phyloP scores from a whole-genome alignment of 106 monocot genomes.

The Iris macrosiphon region DNA sequence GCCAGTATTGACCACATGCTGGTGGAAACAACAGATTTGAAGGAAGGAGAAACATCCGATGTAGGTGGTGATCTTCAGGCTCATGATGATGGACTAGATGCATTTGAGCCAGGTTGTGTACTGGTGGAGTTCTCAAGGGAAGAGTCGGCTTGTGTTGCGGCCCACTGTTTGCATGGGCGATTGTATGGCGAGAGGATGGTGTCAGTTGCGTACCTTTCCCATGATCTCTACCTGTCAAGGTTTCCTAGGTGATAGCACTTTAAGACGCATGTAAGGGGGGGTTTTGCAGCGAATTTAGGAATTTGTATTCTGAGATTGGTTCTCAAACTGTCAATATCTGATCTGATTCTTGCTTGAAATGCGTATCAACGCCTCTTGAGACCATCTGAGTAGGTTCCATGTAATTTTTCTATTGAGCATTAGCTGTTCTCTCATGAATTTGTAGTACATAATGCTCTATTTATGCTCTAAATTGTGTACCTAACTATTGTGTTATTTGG shows the following conservation, averaged over 20 bases:
- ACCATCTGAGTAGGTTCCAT: no score
- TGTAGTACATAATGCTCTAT: no score
- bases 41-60: background rate
- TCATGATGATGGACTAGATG: background rate
- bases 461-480: no score
- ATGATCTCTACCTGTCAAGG: constrained; percentile 38
- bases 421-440: no score
- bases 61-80: constrained; percentile 7
- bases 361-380: no score
- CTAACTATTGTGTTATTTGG: no score
- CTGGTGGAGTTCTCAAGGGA: constrained; percentile 82
- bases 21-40: background rate
- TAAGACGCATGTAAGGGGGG: no score
- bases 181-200: constrained; percentile 47
- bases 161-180: constrained; percentile 66
- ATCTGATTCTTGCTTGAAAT: no score
- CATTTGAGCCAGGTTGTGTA: constrained; percentile 49
- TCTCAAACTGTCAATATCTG: no score
- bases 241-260: constrained; percentile 66
- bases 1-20: background rate
- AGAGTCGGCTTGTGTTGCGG: constrained; percentile 69
- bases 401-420: no score
- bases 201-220: constrained; percentile 26
- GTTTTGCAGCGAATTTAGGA: no score
- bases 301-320: no score